Evolutionary conservation across 2,329 filamentous ascomycete genomes (phyloP).

Genomic region (Dryadomyces quercus-mongolicae): DNA sequence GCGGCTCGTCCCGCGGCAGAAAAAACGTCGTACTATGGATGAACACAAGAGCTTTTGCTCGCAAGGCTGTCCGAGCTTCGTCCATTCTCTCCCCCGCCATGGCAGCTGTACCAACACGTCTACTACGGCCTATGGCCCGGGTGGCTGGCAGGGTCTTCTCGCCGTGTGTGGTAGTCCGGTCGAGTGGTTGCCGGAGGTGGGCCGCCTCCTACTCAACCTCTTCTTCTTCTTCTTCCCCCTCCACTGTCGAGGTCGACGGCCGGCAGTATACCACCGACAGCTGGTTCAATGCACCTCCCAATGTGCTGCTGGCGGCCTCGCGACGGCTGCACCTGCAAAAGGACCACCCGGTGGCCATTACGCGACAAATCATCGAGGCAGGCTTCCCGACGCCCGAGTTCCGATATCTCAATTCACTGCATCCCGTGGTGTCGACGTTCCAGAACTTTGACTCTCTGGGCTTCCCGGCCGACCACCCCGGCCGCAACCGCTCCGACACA

Average conservation of each 20-base stretch:
- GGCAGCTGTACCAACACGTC: neutral
- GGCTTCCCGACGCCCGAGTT: slow-evolving; percentile 65
- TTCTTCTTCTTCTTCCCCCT: neutral
- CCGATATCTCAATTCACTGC: slow-evolving; percentile 64
- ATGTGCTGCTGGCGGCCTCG: slow-evolving; percentile 61
- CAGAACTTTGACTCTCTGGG: slow-evolving; percentile 98
- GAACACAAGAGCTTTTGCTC: neutral
- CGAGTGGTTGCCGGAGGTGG: neutral
- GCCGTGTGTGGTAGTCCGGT: neutral
- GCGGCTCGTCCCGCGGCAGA: too few species aligned
- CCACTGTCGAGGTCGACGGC: slow-evolving; percentile 45
- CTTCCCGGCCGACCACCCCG: slow-evolving; percentile 78
- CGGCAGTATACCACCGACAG: slow-evolving; percentile 54
- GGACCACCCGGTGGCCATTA: slow-evolving; percentile 84
- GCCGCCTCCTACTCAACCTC: neutral
- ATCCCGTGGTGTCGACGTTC: slow-evolving; percentile 69
- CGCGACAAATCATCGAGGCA: slow-evolving; percentile 82
- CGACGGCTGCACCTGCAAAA: slow-evolving; percentile 80
- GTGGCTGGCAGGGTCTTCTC: neutral
- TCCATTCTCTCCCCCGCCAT: neutral
- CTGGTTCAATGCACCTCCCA: slow-evolving; percentile 75
- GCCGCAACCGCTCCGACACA: slow-evolving; percentile 77
- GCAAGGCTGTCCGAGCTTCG: neutral
- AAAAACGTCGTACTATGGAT: neutral
- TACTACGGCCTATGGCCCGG: neutral